Base-by-base conservation (phyloP, 108 stramenopile genomes). In the Poteriospumella lacustris region DNA sequence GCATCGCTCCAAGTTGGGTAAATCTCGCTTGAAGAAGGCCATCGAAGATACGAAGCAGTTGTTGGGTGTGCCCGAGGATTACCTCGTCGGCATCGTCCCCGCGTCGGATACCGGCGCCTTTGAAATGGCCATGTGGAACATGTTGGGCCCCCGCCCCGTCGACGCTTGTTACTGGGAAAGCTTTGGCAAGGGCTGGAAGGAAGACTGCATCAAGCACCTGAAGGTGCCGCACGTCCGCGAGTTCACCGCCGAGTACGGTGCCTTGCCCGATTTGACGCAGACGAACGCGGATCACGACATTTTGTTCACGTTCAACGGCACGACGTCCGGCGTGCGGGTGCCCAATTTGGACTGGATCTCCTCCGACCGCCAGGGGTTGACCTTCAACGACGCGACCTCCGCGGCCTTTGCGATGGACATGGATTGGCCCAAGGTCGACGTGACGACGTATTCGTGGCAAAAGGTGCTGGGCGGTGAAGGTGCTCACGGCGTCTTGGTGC, bases 51-150 rank as follows among this genome's bases (percentile, higher is more conserved):
- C 96, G 42, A 95, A 94, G 89, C 84, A 89, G n/a, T 75, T 99
- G 60, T 87, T 99, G 44, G 85, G 86, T 67, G 79, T 99, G 44
- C 98, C 98, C 33, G 94, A 94, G 0, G 92, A 92, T 79, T 98
- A 95, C 88, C 87, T 89, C 42, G 84, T 94, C 26, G 95, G 94
- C 41, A 95, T 97, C 79, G 98, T 99, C 59, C 96, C 98, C 60
- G 98, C 95, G 60, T 95, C 94, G 24, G 98, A 99, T 78, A 99
- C 98, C 36, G 98, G 98, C 31, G 98, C 98, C 31, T 97, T 93
- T 83, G 98, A 99, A 90, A 99, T 99, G 98, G 98, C 98, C 80
- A 99, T 99, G 98, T 99, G 98, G 98, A 94, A 89, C 84, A 92
- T 99, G 88, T 88, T 99, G 41, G 98, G 98, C 34, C 87, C 79